Evolutionary conservation across 352 stramenopile genomes (phyloP).

Genomic region (Chrysophaeum taylorii): DNA sequence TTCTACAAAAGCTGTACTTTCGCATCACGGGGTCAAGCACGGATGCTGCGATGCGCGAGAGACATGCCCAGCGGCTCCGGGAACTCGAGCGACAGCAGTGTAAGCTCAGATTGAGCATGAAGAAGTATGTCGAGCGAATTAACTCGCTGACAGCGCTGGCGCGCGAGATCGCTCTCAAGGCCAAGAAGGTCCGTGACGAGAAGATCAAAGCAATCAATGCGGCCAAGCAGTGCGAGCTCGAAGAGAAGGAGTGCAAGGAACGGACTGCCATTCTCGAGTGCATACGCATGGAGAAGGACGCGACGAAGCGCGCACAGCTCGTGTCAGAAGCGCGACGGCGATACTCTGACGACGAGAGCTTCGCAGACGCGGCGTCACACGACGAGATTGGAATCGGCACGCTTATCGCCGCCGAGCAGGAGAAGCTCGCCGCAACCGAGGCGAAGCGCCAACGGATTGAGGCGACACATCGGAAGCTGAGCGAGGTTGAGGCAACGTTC

Average conservation of each 20-base stretch:
- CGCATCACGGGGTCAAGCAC: background rate
- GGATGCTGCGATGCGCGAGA: background rate
- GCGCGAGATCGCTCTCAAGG: background rate
- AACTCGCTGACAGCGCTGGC: background rate
- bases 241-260: background rate
- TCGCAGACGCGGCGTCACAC: background rate
- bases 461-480: background rate
- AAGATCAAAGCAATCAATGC: background rate
- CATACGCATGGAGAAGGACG: background rate
- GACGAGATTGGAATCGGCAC: background rate
- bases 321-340: background rate
- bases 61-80: background rate
- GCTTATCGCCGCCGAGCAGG: background rate
- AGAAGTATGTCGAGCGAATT: background rate
- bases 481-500: background rate
- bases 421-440: background rate
- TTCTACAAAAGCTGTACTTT: background rate
- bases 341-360: too few species aligned
- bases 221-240: background rate
- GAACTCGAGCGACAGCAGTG: background rate
- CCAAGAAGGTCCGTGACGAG: background rate
- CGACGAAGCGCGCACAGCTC: background rate
- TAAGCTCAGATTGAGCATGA: background rate
- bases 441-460: background rate
- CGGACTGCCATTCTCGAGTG: background rate